These are phyloP conservation scores for Dactylellina leptospora DNA, from an alignment of 2,329 filamentous ascomycete species.

Conservation along the genomic window DNA sequence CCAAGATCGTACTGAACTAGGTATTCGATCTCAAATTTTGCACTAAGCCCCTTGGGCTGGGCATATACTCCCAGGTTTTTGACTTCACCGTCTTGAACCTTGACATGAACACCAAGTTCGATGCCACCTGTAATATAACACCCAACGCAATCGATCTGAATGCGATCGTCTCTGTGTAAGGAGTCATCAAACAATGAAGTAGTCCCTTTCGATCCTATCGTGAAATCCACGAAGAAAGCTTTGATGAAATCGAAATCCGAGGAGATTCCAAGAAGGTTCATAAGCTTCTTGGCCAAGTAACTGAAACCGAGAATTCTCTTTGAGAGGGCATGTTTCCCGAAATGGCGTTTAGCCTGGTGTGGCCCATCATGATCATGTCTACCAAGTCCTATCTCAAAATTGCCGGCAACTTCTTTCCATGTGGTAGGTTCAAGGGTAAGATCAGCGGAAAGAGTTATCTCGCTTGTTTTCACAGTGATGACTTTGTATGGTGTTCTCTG, in stretches of 20 bases:
- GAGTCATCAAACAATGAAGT: slow-evolving; percentile 21
- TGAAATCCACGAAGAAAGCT: slow-evolving; percentile 25
- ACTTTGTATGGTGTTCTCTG: slow-evolving; percentile 58
- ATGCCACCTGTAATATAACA: slow-evolving; percentile 53
- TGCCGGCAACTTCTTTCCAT: slow-evolving; percentile 36
- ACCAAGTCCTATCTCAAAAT: slow-evolving; percentile 37
- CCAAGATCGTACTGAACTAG: slow-evolving; percentile 9
- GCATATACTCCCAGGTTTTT: slow-evolving; percentile 42
- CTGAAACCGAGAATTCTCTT: slow-evolving; percentile 33
- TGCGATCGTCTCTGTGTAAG: slow-evolving; percentile 30
- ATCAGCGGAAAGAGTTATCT: background rate
- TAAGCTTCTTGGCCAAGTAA: slow-evolving; percentile 17
- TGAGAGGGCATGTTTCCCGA: slow-evolving; percentile 1
- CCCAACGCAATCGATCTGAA: slow-evolving; percentile 52
- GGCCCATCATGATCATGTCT: slow-evolving; percentile 21
- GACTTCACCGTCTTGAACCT: slow-evolving; percentile 44
- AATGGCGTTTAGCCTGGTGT: slow-evolving; percentile 3
- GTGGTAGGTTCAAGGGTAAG: slow-evolving; percentile 13
- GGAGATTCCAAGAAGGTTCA: slow-evolving; percentile 25
- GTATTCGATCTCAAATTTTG: slow-evolving; percentile 45
- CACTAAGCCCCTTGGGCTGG: slow-evolving; percentile 45
- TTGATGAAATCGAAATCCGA: slow-evolving; percentile 17
- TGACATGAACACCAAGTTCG: slow-evolving; percentile 44
- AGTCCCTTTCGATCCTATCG: slow-evolving; percentile 1
- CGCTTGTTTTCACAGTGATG: slow-evolving; percentile 9